Evolutionary conservation across 495 filamentous ascomycete genomes (phyloP), one percentile per base, ranked within the genome.

Genomic region (Penicillium verhagenii): DNA sequence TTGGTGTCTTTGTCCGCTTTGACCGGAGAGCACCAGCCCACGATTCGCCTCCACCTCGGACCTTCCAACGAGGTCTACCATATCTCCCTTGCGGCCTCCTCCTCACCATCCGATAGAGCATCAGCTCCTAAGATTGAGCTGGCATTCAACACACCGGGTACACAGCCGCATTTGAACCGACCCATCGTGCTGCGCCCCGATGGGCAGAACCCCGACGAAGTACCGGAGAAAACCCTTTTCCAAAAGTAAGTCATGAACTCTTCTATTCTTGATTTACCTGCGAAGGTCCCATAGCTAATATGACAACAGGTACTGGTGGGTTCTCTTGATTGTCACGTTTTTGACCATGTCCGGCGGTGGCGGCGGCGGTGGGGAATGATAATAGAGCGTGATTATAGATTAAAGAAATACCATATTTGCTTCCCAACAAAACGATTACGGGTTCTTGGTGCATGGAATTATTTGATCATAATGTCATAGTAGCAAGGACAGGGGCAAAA

Each of bases 231-330:
- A 58, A 71, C 66, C 3, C 63, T 79, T 33, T 61, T 79, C n/a
- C 76, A 79, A 44, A 79, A 73, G 76, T 77, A 64, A 61, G 75
- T 73, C 1, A 8, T 19, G 42, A 2, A n/a, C 16, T 8, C 23
- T 26, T 13, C 9, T 38, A 1, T 43, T 9, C 25, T 29, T 28
- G 23, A 24, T 47, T 21, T 14, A 20, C 16, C 7, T 35, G 19
- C 9, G 16, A 28, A 18, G 7, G 43, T 20, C 23, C 47, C 20
- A 19, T 10, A 19, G 16, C 35, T 43, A 14, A 40, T 40, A 4
- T 52, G 9, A 24, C 47, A 37, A 19, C 37, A 76, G 75, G 49
- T 78, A 79, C 50, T 79, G 76, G 76, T 79, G 76, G 76, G 66
- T 77, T 37, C 69, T 77, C 45, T 58, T 73, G 52, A 69, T 79